phyloP scores from a whole-genome alignment of 148 eudicot species.

The Dysphania ambrosioides region DNA sequence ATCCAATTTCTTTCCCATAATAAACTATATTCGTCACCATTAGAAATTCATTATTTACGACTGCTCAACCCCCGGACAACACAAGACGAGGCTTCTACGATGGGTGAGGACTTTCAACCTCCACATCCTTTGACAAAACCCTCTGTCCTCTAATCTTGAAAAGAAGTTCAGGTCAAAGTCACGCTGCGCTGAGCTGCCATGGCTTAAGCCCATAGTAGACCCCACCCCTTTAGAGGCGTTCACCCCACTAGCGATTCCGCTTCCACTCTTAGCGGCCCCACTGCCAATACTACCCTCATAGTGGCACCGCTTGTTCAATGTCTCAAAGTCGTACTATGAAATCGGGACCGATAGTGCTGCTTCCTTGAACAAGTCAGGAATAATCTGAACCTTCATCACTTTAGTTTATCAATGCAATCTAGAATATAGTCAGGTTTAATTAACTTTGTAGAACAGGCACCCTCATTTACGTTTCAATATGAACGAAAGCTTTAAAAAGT shows the following conservation, averaged over 20 bases:
- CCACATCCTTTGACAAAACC: conserved; percentile 40
- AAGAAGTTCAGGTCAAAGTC: conserved; percentile 71
- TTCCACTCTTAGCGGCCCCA: conserved; percentile 25
- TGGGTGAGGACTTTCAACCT: conserved; percentile 94
- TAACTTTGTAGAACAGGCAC: no score
- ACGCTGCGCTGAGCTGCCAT: conserved; percentile 19
- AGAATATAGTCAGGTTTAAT: no score
- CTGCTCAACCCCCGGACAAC: conserved; percentile 1
- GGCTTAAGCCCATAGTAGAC: conserved; percentile 47
- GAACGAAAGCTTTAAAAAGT: no score
- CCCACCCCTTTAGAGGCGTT: conserved; percentile 81
- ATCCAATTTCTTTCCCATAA: neutral
- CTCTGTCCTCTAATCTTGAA: conserved; percentile 10
- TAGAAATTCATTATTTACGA: neutral
- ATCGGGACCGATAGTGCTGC: no score
- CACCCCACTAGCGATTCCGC: conserved; percentile 29
- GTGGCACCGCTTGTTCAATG: conserved; percentile 48
- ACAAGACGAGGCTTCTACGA: conserved; percentile 53
- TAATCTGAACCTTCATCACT: no score
- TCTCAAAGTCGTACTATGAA: no score
- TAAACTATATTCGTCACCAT: no score
- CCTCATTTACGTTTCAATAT: no score
- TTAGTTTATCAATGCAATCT: no score
- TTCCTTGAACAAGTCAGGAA: no score
- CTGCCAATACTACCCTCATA: conserved; percentile 40